These are phyloP conservation scores for Acanthamoeba lenticulata DNA, from an alignment of 208 protist species.

Conservation along the genomic window DNA sequence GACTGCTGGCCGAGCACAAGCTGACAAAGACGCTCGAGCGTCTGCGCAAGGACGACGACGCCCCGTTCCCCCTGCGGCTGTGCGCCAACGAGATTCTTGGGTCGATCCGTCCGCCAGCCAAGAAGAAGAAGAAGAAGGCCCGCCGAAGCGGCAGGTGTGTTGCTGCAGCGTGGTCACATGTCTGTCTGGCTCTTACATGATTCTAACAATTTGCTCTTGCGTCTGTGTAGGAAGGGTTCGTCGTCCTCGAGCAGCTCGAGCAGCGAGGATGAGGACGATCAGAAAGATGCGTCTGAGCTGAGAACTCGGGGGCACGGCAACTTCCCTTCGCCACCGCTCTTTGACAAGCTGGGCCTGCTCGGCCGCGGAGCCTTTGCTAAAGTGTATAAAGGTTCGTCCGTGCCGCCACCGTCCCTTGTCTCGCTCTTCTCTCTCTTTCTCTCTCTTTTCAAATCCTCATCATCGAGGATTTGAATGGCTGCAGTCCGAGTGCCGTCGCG, in stretches of 20 bases:
- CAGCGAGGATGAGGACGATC: not conserved
- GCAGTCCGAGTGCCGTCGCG: not conserved
- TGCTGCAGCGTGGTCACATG: too few relatives aligned
- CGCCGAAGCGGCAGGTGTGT: too few relatives aligned
- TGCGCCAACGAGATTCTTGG: slow-evolving; percentile 15
- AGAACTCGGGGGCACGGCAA: not conserved
- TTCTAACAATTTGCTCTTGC: too few relatives aligned
- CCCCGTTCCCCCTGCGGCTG: slow-evolving; percentile 15
- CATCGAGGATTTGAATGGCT: too few relatives aligned
- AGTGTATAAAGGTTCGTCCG: not conserved
- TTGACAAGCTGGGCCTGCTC: not conserved
- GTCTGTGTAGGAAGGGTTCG: not conserved
- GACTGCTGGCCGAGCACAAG: not conserved
- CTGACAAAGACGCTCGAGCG: not conserved
- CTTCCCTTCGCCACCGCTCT: not conserved
- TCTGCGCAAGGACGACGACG: not conserved
- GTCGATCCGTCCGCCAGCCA: not conserved
- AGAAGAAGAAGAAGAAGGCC: not conserved
- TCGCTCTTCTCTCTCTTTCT: not conserved
- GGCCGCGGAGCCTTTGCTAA: not conserved
- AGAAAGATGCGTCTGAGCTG: too few relatives aligned
- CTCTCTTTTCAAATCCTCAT: too few relatives aligned
- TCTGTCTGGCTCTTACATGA: too few relatives aligned
- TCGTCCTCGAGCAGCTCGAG: not conserved
- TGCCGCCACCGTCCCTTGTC: not conserved